Percentiles rank a stretch among this genome's conserved stretches.
Conservation (phyloP, 768 basidiomycete species). For the Mycena maculata region DNA sequence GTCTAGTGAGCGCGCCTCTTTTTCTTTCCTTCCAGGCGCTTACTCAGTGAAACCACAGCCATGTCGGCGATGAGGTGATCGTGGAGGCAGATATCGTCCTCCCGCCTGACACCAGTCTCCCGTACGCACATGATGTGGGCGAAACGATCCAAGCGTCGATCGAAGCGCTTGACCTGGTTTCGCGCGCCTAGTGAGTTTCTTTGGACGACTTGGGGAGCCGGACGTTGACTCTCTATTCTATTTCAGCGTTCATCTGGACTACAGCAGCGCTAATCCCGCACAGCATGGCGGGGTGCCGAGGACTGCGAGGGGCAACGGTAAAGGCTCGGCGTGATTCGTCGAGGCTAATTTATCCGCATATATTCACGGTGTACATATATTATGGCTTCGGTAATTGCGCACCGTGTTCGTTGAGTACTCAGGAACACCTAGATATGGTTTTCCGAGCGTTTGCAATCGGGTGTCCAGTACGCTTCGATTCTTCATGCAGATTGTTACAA, state of each 20-base stretch:
- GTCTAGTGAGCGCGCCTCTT: slow-evolving; percentile 24
- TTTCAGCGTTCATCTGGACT: slow-evolving; percentile 33
- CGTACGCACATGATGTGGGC: slow-evolving; percentile 32
- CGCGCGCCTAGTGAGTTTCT: slow-evolving; percentile 32
- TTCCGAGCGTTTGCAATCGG: too few relatives aligned
- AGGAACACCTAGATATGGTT: too few relatives aligned
- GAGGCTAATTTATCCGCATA: not conserved
- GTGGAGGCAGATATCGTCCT: slow-evolving; percentile 33
- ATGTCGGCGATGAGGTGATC: slow-evolving; percentile 34
- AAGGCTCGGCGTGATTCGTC: not conserved
- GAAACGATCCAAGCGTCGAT: slow-evolving; percentile 32
- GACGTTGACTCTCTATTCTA: not conserved
- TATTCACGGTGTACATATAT: not conserved
- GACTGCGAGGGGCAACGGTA: not conserved
- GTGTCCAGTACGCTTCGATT: too few relatives aligned
- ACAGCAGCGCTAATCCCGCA: slow-evolving; percentile 27
- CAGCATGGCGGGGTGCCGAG: slow-evolving; percentile 19
- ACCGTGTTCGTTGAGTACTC: too few relatives aligned
- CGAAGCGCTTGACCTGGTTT: slow-evolving; percentile 34
- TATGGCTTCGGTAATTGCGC: too few relatives aligned
- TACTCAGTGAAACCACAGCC: slow-evolving; percentile 10
- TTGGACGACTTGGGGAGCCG: not conserved
- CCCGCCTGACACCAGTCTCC: slow-evolving; percentile 20
- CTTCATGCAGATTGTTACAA: too few relatives aligned
- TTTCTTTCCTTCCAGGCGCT: not conserved